Conservation (phyloP, 2,329 filamentous ascomycete genomes). For the Dactylellina haptotyla region DNA sequence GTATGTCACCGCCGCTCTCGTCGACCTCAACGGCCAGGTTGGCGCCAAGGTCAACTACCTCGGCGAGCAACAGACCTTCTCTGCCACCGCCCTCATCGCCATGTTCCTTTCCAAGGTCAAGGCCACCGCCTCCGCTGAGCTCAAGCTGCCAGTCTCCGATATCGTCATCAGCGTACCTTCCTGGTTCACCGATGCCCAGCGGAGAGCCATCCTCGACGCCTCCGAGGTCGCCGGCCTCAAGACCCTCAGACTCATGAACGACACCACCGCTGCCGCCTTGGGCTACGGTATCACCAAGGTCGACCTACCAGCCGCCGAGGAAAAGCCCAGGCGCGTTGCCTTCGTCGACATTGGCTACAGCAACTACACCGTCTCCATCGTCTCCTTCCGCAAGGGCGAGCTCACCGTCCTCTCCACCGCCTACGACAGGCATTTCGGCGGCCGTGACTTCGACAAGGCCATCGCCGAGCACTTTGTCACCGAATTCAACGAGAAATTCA, state of each 20-base stretch:
- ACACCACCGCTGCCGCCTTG: constrained; percentile 93
- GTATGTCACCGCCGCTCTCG: constrained; percentile 83
- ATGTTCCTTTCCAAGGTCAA: constrained; percentile 98
- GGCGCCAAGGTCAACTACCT: constrained; percentile 93
- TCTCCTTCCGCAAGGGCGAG: constrained; percentile 98
- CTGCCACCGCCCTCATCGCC: constrained; percentile 89
- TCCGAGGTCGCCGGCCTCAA: constrained; percentile 93
- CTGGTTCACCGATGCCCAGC: constrained; percentile 97
- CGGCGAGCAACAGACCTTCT: constrained; percentile 94
- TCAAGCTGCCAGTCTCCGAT: constrained; percentile 90
- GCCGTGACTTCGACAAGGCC: constrained; percentile 95
- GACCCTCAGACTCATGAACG: constrained; percentile 93
- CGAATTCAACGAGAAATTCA: constrained; percentile 98
- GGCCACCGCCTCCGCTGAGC: constrained; percentile 83
- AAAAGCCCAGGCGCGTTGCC: constrained; percentile 88
- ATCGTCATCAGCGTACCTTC: constrained; percentile 92
- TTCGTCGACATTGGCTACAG: constrained; percentile 97
- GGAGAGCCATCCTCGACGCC: constrained; percentile 87
- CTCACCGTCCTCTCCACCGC: constrained; percentile 90
- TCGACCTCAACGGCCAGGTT: constrained; percentile 92
- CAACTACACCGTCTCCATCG: constrained; percentile 92
- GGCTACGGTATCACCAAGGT: constrained; percentile 98
- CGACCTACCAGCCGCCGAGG: constrained; percentile 85
- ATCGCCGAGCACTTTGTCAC: constrained; percentile 92
- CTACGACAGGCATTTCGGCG: constrained; percentile 95